Evolutionary conservation across 2,329 filamentous ascomycete species (phyloP).

Genomic region (Fusarium sp.): DNA sequence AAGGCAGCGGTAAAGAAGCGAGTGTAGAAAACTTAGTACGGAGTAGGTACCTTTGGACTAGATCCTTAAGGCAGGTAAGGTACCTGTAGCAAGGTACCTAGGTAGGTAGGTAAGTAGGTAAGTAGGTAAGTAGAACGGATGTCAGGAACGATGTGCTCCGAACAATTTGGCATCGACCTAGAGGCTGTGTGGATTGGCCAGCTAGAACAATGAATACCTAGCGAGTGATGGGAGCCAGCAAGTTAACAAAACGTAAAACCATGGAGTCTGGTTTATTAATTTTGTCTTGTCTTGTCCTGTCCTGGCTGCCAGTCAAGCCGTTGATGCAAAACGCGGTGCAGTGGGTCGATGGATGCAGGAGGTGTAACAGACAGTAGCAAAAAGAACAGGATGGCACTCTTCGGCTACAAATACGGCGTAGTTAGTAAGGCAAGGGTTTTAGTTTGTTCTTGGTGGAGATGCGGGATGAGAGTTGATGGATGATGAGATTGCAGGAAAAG

Average conservation of each 20-base stretch:
- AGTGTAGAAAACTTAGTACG: not conserved
- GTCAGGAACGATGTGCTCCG: conserved; percentile 9
- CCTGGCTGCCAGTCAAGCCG: conserved; percentile 13
- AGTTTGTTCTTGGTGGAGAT: not conserved
- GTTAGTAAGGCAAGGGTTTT: conserved; percentile 23
- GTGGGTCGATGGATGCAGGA: conserved; percentile 39
- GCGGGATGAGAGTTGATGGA: conserved; percentile 23
- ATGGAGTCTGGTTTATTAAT: not conserved
- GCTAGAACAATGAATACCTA: not conserved
- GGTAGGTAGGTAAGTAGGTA: too few relatives aligned
- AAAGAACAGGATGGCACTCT: conserved; percentile 17
- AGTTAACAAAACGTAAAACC: conserved; percentile 1
- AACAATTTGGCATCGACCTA: conserved; percentile 10
- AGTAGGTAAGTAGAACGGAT: not conserved
- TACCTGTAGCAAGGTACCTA: not conserved
- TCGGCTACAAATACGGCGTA: conserved; percentile 20
- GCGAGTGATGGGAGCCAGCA: not conserved
- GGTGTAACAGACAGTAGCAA: conserved; percentile 29
- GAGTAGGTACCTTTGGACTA: not conserved
- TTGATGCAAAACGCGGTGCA: conserved; percentile 28
- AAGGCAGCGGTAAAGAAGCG: conserved; percentile 25
- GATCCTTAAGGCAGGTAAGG: not conserved
- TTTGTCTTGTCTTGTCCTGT: conserved; percentile 4
- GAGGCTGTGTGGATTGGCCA: conserved; percentile 25
- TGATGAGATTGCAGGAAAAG: conserved; percentile 17